Evolutionary conservation across 2,329 filamentous ascomycete genomes (phyloP), one percentile per base, ranked within the genome.

Genomic region (Fusarium marasasianum): DNA sequence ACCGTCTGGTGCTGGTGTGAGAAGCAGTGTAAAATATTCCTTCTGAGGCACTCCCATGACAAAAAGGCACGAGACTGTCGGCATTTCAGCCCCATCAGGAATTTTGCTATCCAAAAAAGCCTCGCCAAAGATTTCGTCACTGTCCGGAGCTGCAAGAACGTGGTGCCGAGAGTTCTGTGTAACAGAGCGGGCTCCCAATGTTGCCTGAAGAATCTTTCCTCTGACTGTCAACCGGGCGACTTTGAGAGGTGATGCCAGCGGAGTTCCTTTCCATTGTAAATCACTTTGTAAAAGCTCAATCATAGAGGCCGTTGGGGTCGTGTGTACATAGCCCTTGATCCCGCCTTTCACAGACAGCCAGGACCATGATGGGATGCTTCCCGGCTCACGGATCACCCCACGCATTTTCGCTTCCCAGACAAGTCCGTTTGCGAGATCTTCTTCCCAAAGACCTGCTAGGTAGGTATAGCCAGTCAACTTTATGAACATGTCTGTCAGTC

Each of bases 391-490:
- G 6, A 7, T 12, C 3, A 66, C 43, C 0, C 64, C 64, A 29
- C 35, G 24, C 18, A 29, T 55, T 8, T 48, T 66, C 0, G 61
- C 50, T 38, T 65, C 64, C 67, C 67, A 70, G 6, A 38, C 17
- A 7, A 70, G 17, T 3, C 66, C 66, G 4, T 14, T 29, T 6
- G 31, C 45, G 2, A 70, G 10, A 37, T 70, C 66, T 6, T 53
- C 45, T 33, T 31, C n/a, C 67, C 67, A 70, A 5, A 70, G 8
- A 10, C 67, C 67, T 14, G 41, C 40, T 11, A 70, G 12, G 12
- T 70, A 54, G 2, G 54, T 41, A 22, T 58, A 69, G 0, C 41
- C 29, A 0, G 66, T 41, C 6, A 47, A 18, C 4, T 58, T 56
- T 1, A 17, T 26, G 3, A 65, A 70, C 31, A 57, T 63, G 0